Conservation (phyloP, 83 land plant species). For the Thuja plicata region DNA sequence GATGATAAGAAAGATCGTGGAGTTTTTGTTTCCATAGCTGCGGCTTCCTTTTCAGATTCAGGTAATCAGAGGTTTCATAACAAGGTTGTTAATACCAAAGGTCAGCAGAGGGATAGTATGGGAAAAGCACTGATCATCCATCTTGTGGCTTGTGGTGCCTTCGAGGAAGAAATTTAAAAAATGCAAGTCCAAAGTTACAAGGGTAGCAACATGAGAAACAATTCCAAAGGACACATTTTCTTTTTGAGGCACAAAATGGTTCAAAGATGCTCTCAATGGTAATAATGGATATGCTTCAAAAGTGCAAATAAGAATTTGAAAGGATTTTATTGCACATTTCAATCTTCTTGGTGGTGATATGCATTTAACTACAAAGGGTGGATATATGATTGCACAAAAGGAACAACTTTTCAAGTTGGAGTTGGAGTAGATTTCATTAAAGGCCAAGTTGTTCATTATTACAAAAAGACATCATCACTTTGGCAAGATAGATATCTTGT, state of each 20-base stretch:
- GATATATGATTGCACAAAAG: slow-evolving; percentile 24
- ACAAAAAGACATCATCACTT: no score
- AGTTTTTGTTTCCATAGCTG: neutral
- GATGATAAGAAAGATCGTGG: neutral
- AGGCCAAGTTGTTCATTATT: no score
- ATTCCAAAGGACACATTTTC: no score
- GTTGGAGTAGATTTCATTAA: neutral
- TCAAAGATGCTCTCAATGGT: no score
- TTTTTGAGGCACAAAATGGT: no score
- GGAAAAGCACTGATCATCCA: neutral
- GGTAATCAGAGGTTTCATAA: neutral
- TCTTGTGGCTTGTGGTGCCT: no score
- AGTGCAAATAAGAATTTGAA: no score
- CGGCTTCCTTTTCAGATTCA: slow-evolving; percentile 4
- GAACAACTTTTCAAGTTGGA: slow-evolving; percentile 33
- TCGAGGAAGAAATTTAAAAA: no score
- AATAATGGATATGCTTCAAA: no score
- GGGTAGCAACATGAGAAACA: no score
- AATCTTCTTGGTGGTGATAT: slow-evolving; percentile 30
- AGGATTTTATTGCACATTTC: neutral
- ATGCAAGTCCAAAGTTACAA: no score
- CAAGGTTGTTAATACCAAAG: neutral
- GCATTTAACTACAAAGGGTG: slow-evolving; percentile 28
- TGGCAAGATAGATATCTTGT: no score
- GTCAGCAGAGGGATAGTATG: neutral